These are phyloP conservation scores for Cryptococcus sp. DNA, from an alignment of 1,284 basidiomycete genomes.

Conservation along the genomic window DNA sequence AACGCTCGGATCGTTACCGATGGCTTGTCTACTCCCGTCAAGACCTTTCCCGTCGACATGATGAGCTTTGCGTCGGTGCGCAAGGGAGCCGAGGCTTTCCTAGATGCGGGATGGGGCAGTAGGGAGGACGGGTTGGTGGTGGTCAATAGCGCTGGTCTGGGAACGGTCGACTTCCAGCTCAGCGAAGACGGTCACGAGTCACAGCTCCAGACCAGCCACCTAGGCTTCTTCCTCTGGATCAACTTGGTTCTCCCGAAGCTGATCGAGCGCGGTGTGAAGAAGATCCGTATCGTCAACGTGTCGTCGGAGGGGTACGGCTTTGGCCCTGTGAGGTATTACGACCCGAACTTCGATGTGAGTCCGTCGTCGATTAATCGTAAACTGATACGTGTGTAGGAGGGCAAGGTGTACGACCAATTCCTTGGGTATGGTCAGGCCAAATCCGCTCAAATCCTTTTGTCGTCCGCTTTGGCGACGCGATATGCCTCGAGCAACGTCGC, in stretches of 20 bases:
- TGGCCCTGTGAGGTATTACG: background rate
- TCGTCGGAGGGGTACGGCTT: conserved; percentile 4
- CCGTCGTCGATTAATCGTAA: too few relatives aligned
- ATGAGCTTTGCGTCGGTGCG: conserved; percentile 2
- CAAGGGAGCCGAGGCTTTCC: background rate
- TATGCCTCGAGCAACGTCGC: background rate
- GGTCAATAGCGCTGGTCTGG: too few relatives aligned
- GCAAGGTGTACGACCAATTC: conserved; percentile 8
- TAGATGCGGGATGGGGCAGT: background rate
- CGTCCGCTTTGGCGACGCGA: conserved; percentile 2
- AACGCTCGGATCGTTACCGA: background rate
- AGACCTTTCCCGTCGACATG: conserved; percentile 1
- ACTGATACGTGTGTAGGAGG: conserved; percentile 2
- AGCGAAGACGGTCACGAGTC: conserved; percentile 6
- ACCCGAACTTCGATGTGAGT: background rate
- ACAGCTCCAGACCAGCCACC: conserved; percentile 3
- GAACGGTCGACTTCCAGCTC: background rate
- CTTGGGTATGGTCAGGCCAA: conserved; percentile 7
- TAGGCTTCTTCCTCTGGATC: conserved; percentile 8
- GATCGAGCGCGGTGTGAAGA: background rate
- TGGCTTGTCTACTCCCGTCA: background rate
- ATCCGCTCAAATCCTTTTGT: conserved; percentile 6
- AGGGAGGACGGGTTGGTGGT: background rate
- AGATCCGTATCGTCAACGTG: conserved; percentile 7
- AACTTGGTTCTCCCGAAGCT: conserved; percentile 7